phyloP scores from a whole-genome alignment of 2,329 filamentous ascomycete genomes.

The Curvularia spicifera region DNA sequence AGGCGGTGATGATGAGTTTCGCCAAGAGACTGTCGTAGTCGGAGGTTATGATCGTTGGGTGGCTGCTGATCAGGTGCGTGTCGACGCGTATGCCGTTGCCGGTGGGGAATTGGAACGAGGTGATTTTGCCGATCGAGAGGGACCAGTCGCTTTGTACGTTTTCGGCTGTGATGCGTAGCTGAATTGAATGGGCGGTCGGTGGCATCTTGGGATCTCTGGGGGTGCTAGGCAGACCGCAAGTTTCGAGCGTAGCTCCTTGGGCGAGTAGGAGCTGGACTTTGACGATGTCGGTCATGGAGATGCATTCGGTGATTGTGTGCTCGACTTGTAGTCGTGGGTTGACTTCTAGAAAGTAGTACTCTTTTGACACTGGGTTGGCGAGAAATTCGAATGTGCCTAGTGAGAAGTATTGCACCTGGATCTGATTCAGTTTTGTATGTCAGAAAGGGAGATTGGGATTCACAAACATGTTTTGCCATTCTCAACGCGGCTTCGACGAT shows the following conservation, averaged over 20 bases:
- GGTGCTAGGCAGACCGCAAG: constrained; percentile 42
- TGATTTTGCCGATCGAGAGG: constrained; percentile 66
- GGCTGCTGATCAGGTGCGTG: constrained; percentile 58
- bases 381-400: constrained; percentile 71
- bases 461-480: constrained; percentile 57
- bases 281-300: constrained; percentile 63
- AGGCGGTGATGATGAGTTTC: constrained; percentile 64
- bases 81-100: constrained; percentile 66
- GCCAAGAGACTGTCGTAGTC: constrained; percentile 67
- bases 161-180: constrained; percentile 65
- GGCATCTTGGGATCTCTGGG: constrained; percentile 40
- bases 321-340: constrained; percentile 68
- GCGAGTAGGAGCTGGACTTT: constrained; percentile 61
- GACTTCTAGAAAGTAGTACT: constrained; percentile 66
- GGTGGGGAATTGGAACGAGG: constrained; percentile 59
- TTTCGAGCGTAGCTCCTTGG: constrained; percentile 55
- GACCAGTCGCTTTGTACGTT: constrained; percentile 61
- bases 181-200: constrained; percentile 58
- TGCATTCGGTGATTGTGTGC: constrained; percentile 66
- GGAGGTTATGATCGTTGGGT: constrained; percentile 56
- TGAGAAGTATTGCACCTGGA: constrained; percentile 61
- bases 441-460: fast-evolving
- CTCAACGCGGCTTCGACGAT: constrained; percentile 62
- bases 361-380: constrained; percentile 56
- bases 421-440: constrained; percentile 1